These are phyloP conservation scores for Colletotrichum sp. DNA, from an alignment of 2,329 filamentous ascomycete species.

Conservation along the genomic window DNA sequence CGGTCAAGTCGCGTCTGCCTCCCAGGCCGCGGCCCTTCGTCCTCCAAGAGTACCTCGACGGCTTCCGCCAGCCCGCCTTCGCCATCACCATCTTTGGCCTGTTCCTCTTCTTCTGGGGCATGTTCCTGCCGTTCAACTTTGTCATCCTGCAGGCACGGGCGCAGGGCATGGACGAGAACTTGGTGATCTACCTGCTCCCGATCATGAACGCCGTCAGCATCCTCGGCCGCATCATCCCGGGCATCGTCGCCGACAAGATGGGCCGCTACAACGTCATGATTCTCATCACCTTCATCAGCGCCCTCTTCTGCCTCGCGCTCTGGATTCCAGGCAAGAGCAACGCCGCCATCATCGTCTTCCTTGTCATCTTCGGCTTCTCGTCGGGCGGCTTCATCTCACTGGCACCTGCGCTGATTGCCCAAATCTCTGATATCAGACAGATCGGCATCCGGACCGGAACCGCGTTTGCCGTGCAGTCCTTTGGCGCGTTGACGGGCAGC, in stretches of 20 bases:
- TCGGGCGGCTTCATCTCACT: conserved; percentile 71
- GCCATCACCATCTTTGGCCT: conserved; percentile 45
- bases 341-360: conserved; percentile 67
- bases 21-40: conserved; percentile 50
- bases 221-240: conserved; percentile 56
- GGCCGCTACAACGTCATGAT: conserved; percentile 56
- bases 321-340: conserved; percentile 56
- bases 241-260: conserved; percentile 49
- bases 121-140: conserved; percentile 61
- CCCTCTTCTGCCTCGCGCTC: conserved; percentile 49
- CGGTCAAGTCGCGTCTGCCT: conserved; percentile 46
- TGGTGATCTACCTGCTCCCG: conserved; percentile 53
- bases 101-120: conserved; percentile 62
- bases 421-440: conserved; percentile 72
- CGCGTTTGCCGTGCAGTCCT: conserved; percentile 63
- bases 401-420: conserved; percentile 67
- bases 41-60: conserved; percentile 48
- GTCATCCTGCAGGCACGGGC: conserved; percentile 52
- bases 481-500: conserved; percentile 70
- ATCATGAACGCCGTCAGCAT: conserved; percentile 64
- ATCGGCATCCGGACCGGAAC: conserved; percentile 73
- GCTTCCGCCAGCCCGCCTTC: conserved; percentile 52
- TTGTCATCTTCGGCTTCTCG: conserved; percentile 71
- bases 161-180: conserved; percentile 43
- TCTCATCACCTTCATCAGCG: conserved; percentile 54